A percentile compares a stretch with the other conserved stretches of the same genome.
Conservation (phyloP, 495 filamentous ascomycete species). For the Lophiostoma macrostomum region DNA sequence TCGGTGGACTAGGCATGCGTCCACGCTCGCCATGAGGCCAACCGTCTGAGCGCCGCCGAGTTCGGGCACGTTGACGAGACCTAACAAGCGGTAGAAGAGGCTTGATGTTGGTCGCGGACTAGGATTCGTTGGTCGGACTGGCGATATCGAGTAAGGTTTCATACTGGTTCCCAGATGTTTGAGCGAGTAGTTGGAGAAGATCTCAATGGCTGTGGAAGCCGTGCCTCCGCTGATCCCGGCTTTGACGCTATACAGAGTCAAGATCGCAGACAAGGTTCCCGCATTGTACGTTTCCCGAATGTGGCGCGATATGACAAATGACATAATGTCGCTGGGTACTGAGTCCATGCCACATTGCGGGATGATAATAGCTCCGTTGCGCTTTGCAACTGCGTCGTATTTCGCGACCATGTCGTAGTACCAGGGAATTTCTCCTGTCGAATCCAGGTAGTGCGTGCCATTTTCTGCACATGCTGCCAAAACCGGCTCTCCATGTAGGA, state of each 20-base stretch:
- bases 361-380: conserved; percentile 78
- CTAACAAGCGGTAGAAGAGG: conserved; percentile 50
- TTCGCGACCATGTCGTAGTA: conserved; percentile 73
- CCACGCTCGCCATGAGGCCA: conserved; percentile 59
- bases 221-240: conserved; percentile 70
- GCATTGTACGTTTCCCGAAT: conserved; percentile 59
- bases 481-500: conserved; percentile 71
- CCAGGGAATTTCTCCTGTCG: conserved; percentile 83
- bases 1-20: conserved; percentile 68
- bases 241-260: conserved; percentile 61
- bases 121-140: conserved; percentile 49
- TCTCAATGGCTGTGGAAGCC: conserved; percentile 58
- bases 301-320: conserved; percentile 64
- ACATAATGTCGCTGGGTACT: conserved; percentile 74
- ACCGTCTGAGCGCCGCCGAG: conserved; percentile 58
- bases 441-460: conserved; percentile 89
- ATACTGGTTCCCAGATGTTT: conserved; percentile 54
- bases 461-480: conserved; percentile 83
- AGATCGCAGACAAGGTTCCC: conserved; percentile 56
- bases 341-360: conserved; percentile 84
- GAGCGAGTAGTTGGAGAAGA: conserved; percentile 61
- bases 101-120: conserved; percentile 38
- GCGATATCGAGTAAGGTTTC: conserved; percentile 65
- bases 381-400: conserved; percentile 71
- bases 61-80: conserved; percentile 58